phyloP scores from a whole-genome alignment of 352 stramenopile species.

The Phytophthora niederhauseri region DNA sequence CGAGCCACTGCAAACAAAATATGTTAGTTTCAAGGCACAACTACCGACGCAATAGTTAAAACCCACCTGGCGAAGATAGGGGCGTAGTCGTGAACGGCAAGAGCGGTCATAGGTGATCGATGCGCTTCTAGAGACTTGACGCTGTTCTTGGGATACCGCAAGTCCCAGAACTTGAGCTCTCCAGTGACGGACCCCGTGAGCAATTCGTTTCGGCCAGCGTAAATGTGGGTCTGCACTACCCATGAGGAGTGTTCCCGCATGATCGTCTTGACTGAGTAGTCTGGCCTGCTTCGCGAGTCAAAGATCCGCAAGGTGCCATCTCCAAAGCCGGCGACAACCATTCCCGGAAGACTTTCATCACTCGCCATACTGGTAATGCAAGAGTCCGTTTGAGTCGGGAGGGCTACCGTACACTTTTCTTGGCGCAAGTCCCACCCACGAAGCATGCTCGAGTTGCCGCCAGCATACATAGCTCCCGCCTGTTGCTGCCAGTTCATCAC shows the following conservation, averaged over 20 bases:
- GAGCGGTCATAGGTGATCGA: conserved; percentile 95
- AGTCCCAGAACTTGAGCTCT: conserved; percentile 98
- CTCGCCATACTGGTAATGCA: conserved; percentile 92
- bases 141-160: conserved; percentile 87
- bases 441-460: conserved; percentile 93
- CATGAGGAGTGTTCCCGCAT: conserved; percentile 95
- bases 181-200: conserved; percentile 95
- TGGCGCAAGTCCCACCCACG: conserved; percentile 95
- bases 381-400: conserved; percentile 90
- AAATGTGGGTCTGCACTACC: conserved; percentile 94
- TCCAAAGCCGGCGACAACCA: conserved; percentile 93
- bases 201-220: conserved; percentile 85
- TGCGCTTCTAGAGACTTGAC: conserved; percentile 90
- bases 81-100: conserved; percentile 95
- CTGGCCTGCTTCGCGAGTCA: conserved; percentile 88
- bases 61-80: conserved; percentile 94
- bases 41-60: conserved; percentile 9
- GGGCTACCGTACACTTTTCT: conserved; percentile 85
- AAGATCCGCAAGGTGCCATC: conserved; percentile 96
- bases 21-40: conserved; percentile 1
- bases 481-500: conserved; percentile 97
- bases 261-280: conserved; percentile 68
- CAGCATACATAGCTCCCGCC: conserved; percentile 90
- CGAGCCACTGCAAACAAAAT: conserved; percentile 80
- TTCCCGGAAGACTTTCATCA: conserved; percentile 70